Evolutionary conservation across 2,329 filamentous ascomycete genomes (phyloP).

Genomic region (Apiospora arundinis): DNA sequence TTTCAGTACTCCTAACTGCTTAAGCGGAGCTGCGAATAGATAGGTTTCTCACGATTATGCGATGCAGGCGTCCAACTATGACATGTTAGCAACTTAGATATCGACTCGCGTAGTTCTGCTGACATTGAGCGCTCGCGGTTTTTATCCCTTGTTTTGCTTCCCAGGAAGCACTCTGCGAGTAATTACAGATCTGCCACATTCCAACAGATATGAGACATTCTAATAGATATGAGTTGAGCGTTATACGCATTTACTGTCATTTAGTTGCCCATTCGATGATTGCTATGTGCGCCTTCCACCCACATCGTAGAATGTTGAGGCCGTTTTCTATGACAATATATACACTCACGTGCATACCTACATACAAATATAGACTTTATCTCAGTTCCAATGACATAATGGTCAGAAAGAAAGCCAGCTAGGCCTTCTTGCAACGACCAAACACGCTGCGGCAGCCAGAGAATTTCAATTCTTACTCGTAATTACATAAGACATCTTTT

Average conservation of each 20-base stretch:
- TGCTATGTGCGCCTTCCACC: not conserved
- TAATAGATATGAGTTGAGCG: not conserved
- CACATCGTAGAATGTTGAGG: not conserved
- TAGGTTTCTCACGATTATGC: not conserved
- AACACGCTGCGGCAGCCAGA: not conserved
- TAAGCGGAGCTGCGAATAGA: not conserved
- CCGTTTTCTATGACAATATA: not conserved
- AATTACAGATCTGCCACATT: not conserved
- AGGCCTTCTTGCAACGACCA: not conserved
- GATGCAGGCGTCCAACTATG: not conserved
- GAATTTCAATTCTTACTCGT: not conserved
- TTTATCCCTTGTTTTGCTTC: not conserved
- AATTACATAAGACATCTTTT: constrained; percentile 6
- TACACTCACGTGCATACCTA: not conserved
- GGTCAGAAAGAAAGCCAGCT: not conserved
- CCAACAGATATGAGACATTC: too few relatives aligned
- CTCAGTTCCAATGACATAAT: not conserved
- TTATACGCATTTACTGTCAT: not conserved
- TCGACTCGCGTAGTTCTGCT: not conserved
- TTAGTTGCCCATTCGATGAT: not conserved
- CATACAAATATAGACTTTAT: not conserved
- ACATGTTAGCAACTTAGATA: not conserved
- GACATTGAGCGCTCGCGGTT: not conserved
- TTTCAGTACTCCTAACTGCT: not conserved
- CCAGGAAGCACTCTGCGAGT: not conserved